Base-by-base conservation (phyloP, 257 asterid species). In the Scutellaria galericulata region DNA sequence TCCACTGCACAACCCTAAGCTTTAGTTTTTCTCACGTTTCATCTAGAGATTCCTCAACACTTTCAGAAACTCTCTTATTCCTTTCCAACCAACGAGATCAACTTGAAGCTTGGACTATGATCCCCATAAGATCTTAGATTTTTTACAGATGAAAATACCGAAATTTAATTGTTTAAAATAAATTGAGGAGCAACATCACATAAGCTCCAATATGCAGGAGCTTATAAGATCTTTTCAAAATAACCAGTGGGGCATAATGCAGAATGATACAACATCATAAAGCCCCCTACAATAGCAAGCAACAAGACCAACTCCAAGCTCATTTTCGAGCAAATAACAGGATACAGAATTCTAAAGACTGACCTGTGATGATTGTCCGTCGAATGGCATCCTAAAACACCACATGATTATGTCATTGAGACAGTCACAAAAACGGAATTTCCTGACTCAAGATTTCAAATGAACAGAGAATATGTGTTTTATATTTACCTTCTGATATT, bases 341-440 rank as follows among this genome's bases (percentile, higher is more conserved):
- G 35, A 42, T 52, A 72, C n/a, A 42, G 27, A 51, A 73, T 44
- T 66, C 59, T 60, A 27, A 50, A 64, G 59, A 73, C 91, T 64
- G 61, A 90, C 99, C 99, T 94, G 86, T 12, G 96, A 83, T 68
- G 83, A 71, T 66, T 86, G 86, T 66, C 84, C 68, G 54, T 83
- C 87, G 42, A 82, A 82, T 18, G 90, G 96, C 81, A 88, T 69
- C 91, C 99, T 94, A 85, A 70, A 75, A 81, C 68, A 75, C 61
- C 79, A 80, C 22, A 59, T 40, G 75, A 77, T 47, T 10, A 79
- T 62, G 67, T 77, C 81, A 79, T 63, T 62, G 6, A 57, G 70
- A 71, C 50, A 54, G 6, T 58, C 73, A 57, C 12, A 57, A 35
- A 24, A 55, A 67, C 22, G 64, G 14, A 42, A 47, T 58, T 46